phyloP scores from a whole-genome alignment of 768 basidiomycete genomes.

The Suillus fuscotomentosus region DNA sequence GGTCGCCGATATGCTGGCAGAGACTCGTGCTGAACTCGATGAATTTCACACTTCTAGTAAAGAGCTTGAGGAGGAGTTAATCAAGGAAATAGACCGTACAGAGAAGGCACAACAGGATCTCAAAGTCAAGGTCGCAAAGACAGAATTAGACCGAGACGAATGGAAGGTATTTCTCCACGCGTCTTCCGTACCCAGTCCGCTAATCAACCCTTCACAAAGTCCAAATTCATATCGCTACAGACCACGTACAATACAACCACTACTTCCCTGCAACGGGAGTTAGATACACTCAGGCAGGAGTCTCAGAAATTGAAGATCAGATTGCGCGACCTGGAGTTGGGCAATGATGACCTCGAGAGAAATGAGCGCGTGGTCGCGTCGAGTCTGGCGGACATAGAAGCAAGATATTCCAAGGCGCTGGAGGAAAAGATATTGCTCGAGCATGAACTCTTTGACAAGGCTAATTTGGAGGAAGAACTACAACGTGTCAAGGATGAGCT shows the following conservation, averaged over 20 bases:
- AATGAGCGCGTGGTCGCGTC: conserved; percentile 89
- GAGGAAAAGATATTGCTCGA: conserved; percentile 98
- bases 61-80: conserved; percentile 91
- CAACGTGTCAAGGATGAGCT: conserved; percentile 93
- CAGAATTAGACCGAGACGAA: conserved; percentile 78
- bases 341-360: conserved; percentile 95
- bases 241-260: conserved; percentile 89
- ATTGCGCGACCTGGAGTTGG: conserved; percentile 90
- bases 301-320: conserved; percentile 70
- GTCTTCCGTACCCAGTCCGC: neutral
- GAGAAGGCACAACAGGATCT: conserved; percentile 84
- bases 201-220: conserved; percentile 36
- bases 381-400: conserved; percentile 79
- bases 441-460: conserved; percentile 91
- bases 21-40: conserved; percentile 82
- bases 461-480: conserved; percentile 83
- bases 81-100: conserved; percentile 84
- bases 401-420: conserved; percentile 83
- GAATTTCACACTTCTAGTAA: conserved; percentile 87
- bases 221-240: conserved; percentile 85
- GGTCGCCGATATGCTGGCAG: conserved; percentile 79
- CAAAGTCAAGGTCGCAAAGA: conserved; percentile 64
- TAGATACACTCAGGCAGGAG: conserved; percentile 78
- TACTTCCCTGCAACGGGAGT: conserved; percentile 87
- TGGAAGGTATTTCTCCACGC: conserved; percentile 73